Evolutionary conservation across 2,329 filamentous ascomycete species (phyloP).

Genomic region (Hypoxylon sp.): DNA sequence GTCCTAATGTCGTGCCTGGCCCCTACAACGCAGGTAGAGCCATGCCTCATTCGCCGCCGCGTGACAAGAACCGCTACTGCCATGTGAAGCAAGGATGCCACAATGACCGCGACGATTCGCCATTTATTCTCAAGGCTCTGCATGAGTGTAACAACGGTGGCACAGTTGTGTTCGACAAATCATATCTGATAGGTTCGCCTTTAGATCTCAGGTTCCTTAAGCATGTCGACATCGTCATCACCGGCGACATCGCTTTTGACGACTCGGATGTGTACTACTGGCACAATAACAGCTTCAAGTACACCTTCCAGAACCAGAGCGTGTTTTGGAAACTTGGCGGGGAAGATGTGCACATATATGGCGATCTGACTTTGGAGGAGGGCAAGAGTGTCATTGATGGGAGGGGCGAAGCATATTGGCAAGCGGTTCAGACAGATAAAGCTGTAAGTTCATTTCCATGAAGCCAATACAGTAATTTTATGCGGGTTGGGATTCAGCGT

Average conservation of each 20-base stretch:
- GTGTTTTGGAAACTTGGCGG: conserved; percentile 65
- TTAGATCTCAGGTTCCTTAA: conserved; percentile 76
- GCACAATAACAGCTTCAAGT: conserved; percentile 74
- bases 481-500: conserved; percentile 20
- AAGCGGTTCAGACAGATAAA: conserved; percentile 62
- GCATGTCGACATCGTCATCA: conserved; percentile 72
- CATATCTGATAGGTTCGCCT: conserved; percentile 75
- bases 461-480: neutral
- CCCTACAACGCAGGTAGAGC: conserved; percentile 34
- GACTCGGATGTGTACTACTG: conserved; percentile 77
- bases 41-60: conserved; percentile 34
- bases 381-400: conserved; percentile 65
- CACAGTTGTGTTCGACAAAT: conserved; percentile 71
- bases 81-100: conserved; percentile 37
- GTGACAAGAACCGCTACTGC: conserved; percentile 37
- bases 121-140: conserved; percentile 67
- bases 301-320: conserved; percentile 76
- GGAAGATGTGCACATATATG: conserved; percentile 74
- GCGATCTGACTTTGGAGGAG: conserved; percentile 58
- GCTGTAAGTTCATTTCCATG: conserved; percentile 25
- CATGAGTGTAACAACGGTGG: conserved; percentile 74
- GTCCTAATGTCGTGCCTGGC: conserved; percentile 36
- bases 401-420: conserved; percentile 76
- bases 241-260: conserved; percentile 72
- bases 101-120: conserved; percentile 46